Evolutionary conservation across 169 alveolate species (phyloP).

Genomic region (Eimeria acervulina): DNA sequence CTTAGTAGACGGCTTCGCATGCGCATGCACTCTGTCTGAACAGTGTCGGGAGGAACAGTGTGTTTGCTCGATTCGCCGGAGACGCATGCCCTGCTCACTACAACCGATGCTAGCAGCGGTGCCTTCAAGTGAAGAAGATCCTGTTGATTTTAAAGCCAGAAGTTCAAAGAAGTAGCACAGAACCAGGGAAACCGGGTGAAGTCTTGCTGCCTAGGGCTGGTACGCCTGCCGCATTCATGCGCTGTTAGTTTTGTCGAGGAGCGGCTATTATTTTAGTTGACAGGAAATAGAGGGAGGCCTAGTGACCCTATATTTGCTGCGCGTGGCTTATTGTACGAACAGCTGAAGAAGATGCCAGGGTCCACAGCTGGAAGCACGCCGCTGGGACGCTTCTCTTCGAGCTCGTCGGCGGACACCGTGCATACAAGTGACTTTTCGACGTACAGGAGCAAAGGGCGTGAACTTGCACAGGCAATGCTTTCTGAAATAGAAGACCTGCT

Average conservation of each 20-base stretch:
- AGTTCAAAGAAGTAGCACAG: neutral
- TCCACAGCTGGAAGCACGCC: slow-evolving; percentile 2
- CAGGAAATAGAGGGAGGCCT: neutral
- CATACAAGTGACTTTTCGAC: neutral
- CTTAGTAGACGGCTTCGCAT: neutral
- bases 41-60: neutral
- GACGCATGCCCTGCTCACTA: neutral
- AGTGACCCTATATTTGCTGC: neutral
- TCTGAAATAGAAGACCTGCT: slow-evolving; percentile 49
- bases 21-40: neutral
- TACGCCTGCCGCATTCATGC: neutral
- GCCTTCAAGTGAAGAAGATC: neutral
- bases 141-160: neutral
- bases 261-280: neutral
- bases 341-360: slow-evolving; percentile 22
- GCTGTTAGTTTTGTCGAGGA: neutral
- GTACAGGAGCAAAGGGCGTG: slow-evolving; percentile 18
- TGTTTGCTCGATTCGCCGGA: neutral
- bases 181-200: neutral
- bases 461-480: slow-evolving; percentile 66
- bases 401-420: slow-evolving; percentile 15
- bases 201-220: neutral
- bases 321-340: neutral
- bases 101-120: neutral
- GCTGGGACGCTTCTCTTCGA: neutral